Percentiles rank a stretch among this genome's conserved stretches.
These are phyloP conservation scores for Colletotrichum sp. DNA, from an alignment of 2,329 filamentous ascomycete species.

Conservation along the genomic window DNA sequence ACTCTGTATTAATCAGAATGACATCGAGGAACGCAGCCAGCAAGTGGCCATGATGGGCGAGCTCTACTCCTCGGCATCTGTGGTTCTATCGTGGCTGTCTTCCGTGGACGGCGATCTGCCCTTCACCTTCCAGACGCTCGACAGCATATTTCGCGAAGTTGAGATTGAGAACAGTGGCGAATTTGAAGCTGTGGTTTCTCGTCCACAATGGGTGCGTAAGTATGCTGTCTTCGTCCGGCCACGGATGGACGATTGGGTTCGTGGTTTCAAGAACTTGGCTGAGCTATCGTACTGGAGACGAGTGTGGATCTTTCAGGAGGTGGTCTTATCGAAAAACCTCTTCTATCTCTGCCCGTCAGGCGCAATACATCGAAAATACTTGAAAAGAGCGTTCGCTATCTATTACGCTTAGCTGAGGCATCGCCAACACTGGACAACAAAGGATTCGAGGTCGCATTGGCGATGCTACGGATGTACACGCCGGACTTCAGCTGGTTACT, in stretches of 20 bases:
- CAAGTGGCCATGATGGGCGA: background rate
- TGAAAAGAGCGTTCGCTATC: background rate
- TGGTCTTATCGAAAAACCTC: background rate
- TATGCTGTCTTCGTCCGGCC: background rate
- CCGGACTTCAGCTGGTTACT: background rate
- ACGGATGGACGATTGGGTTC: background rate
- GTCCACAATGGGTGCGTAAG: background rate
- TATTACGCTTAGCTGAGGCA: background rate
- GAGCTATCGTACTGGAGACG: background rate
- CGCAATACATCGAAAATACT: background rate
- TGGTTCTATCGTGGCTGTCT: background rate
- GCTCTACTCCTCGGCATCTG: background rate
- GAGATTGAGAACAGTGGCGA: background rate
- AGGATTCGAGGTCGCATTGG: background rate
- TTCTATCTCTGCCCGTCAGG: background rate
- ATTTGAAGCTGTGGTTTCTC: background rate
- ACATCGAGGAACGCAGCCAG: background rate
- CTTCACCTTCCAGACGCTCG: background rate
- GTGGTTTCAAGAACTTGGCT: background rate
- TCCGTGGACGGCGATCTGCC: background rate
- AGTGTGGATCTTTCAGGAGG: background rate
- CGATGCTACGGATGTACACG: background rate
- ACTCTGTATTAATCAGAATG: background rate
- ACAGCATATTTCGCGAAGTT: background rate
- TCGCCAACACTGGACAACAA: background rate